These are phyloP conservation scores for Russula compacta DNA, from an alignment of 768 basidiomycete species.

Conservation along the genomic window DNA sequence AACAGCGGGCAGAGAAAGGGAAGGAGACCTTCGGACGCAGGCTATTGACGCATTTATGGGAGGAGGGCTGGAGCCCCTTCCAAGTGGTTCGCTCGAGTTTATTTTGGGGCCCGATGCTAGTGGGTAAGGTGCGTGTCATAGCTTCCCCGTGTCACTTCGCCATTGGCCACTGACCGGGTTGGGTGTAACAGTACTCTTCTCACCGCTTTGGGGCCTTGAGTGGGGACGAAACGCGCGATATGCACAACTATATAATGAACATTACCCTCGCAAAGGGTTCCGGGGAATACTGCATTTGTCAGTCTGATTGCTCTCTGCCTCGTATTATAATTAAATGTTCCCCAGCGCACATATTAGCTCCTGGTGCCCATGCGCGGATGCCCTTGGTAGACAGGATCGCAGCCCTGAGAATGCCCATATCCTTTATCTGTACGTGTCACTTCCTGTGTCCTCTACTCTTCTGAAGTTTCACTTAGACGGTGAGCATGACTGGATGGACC, in stretches of 20 bases:
- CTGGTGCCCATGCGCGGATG: conserved; percentile 78
- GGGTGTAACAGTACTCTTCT: conserved; percentile 52
- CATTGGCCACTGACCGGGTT: not conserved
- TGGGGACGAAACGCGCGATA: conserved; percentile 75
- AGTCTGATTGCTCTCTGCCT: conserved; percentile 19
- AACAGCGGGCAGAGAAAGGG: conserved; percentile 45
- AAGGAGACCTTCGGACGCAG: conserved; percentile 45
- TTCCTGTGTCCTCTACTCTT: not conserved
- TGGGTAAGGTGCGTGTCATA: conserved; percentile 52
- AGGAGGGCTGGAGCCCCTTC: conserved; percentile 90
- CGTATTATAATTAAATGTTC: not conserved
- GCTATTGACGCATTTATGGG: conserved; percentile 75
- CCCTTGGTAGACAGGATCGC: conserved; percentile 81
- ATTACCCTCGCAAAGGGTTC: conserved; percentile 88
- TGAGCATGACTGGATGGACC: conserved; percentile 96
- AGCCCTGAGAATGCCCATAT: conserved; percentile 73
- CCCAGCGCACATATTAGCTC: conserved; percentile 78
- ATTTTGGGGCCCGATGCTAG: conserved; percentile 82
- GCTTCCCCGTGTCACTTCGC: not conserved
- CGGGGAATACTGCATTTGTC: conserved; percentile 91
- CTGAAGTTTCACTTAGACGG: conserved; percentile 45
- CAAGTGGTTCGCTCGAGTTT: conserved; percentile 70
- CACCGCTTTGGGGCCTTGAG: conserved; percentile 72
- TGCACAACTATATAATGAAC: conserved; percentile 89
- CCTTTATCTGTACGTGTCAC: conserved; percentile 71